Conservation (phyloP, 208 protist genomes). For the Leishmania lainsoni region DNA sequence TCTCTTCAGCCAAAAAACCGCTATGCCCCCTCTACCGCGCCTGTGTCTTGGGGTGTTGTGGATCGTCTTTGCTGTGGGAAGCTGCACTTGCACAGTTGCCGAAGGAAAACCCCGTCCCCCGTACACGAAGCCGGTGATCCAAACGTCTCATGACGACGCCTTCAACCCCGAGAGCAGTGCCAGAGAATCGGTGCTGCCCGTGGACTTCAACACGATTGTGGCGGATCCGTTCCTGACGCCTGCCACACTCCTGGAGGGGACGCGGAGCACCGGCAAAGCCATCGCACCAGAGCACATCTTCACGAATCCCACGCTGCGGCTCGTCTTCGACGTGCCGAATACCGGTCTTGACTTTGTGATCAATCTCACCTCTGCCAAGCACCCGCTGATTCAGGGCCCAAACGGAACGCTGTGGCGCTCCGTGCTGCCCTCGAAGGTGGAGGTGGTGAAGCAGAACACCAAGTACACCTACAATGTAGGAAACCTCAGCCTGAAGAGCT, state of each 20-base stretch:
- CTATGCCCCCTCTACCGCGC: background rate
- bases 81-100: background rate
- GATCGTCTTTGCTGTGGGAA: background rate
- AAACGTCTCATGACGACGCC: conserved; percentile 10
- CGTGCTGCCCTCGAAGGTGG: conserved; percentile 9
- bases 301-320: conserved; percentile 12
- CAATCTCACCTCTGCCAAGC: conserved; percentile 21
- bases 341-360: conserved; percentile 32
- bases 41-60: background rate
- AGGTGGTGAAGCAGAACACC: conserved; percentile 26
- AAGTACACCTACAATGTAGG: conserved; percentile 32
- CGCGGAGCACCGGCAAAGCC: background rate
- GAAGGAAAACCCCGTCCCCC: conserved; percentile 10
- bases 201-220: conserved; percentile 17
- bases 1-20: background rate
- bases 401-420: conserved; percentile 26
- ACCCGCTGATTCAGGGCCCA: conserved; percentile 19
- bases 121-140: conserved; percentile 26
- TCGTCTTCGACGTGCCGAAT: conserved; percentile 32
- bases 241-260: conserved; percentile 6
- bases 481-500: conserved; percentile 18
- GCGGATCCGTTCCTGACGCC: conserved; percentile 17
- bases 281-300: conserved; percentile 17
- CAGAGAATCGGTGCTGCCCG: conserved; percentile 14
- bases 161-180: conserved; percentile 20